A percentile compares a stretch with the other conserved stretches of the same genome.
Conservation (phyloP, 768 basidiomycete species). For the Russula vinacea region DNA sequence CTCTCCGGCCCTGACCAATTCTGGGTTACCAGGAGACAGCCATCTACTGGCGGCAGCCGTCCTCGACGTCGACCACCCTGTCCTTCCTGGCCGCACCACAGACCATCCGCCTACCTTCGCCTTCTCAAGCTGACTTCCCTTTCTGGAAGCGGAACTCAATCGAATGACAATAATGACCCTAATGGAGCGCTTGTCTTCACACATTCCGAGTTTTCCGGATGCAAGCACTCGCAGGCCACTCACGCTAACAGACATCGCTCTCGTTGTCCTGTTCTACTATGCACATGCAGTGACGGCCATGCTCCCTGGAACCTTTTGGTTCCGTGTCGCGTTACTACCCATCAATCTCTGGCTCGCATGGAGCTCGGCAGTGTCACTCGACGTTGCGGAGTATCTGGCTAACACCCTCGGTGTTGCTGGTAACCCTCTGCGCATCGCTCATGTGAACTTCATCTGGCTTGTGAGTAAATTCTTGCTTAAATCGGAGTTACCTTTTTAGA, state of each 20-base stretch:
- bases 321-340: conserved; percentile 20
- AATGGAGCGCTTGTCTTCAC: conserved; percentile 8
- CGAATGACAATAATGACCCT: neutral
- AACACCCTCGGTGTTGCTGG: neutral
- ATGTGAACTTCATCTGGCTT: conserved; percentile 19
- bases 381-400: conserved; percentile 17
- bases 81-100: neutral
- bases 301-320: conserved; percentile 14
- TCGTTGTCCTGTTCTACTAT: conserved; percentile 23
- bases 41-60: neutral
- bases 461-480: conserved; percentile 11
- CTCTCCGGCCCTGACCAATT: neutral
- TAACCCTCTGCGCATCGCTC: conserved; percentile 12
- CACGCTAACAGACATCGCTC: neutral
- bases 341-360: conserved; percentile 23
- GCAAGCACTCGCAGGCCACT: conserved; percentile 14
- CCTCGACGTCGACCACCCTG: neutral
- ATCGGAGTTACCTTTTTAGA: neutral
- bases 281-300: conserved; percentile 26
- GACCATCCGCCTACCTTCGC: conserved; percentile 19
- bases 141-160: neutral
- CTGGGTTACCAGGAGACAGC: too few species aligned
- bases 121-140: neutral
- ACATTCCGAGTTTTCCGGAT: conserved; percentile 8
- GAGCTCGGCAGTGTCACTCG: conserved; percentile 6